Evolutionary conservation across 2,329 filamentous ascomycete species (phyloP).

Genomic region (Beauveria medogensis): DNA sequence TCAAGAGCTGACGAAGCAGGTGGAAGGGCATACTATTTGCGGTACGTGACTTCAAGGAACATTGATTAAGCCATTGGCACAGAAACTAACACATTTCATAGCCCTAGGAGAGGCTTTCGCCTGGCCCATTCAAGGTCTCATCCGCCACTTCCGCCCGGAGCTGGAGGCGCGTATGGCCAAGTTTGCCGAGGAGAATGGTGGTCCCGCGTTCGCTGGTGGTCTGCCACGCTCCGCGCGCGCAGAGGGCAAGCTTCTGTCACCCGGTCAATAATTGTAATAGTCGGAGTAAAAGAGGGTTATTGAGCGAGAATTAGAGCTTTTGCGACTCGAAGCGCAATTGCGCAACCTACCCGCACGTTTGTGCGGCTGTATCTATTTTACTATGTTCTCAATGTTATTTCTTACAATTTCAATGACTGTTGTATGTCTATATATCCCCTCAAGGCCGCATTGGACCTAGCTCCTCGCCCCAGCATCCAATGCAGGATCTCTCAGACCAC

Average conservation of each 20-base stretch:
- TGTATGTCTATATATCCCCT: not conserved
- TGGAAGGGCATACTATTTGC: conserved; percentile 98
- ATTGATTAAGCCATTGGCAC: not conserved
- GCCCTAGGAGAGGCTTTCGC: conserved; percentile 95
- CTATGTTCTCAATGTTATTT: conserved; percentile 12
- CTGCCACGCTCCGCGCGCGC: conserved; percentile 69
- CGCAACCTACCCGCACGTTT: conserved; percentile 9
- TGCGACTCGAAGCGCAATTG: conserved; percentile 3
- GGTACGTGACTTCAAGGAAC: conserved; percentile 44
- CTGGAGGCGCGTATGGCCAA: conserved; percentile 84
- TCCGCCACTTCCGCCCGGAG: conserved; percentile 95
- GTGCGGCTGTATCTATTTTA: conserved; percentile 15
- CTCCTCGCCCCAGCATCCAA: not conserved
- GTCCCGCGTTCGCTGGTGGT: conserved; percentile 72
- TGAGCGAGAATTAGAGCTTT: conserved; percentile 2
- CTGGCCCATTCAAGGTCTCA: conserved; percentile 96
- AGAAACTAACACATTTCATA: conserved; percentile 29
- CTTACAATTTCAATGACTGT: not conserved
- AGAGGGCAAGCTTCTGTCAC: conserved; percentile 78
- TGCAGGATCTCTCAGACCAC: not conserved
- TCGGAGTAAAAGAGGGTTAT: conserved; percentile 12
- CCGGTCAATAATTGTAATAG: conserved; percentile 64
- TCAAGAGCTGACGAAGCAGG: conserved; percentile 97
- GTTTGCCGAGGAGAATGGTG: conserved; percentile 65
- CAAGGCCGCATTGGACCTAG: not conserved